Percentiles rank a stretch among this genome's conserved stretches.
Evolutionary conservation across 2,329 filamentous ascomycete species (phyloP).

Genomic region (Ramularia endophylla): DNA sequence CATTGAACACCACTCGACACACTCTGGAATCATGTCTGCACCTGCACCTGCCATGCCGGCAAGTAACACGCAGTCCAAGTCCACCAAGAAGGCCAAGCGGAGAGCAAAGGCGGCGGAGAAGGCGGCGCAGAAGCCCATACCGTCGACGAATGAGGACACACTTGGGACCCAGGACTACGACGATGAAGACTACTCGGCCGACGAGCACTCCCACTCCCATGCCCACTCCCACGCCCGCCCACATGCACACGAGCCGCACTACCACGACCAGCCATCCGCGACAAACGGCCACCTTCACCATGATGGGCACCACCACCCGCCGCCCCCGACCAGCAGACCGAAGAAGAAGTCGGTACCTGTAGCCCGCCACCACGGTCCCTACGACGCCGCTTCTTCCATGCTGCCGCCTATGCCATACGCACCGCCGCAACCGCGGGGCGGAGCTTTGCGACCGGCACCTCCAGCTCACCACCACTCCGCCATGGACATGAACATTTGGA

Average conservation of each 20-base stretch:
- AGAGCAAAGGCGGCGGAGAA: conserved; percentile 76
- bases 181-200: conserved; percentile 31
- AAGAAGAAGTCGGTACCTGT: conserved; percentile 55
- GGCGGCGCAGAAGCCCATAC: conserved; percentile 41
- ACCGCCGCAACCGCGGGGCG: conserved; percentile 8
- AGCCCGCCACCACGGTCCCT: conserved; percentile 15
- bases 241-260: conserved; percentile 26
- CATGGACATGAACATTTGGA: conserved; percentile 70
- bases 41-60: conserved; percentile 30
- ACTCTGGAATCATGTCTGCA: conserved; percentile 32
- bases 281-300: conserved; percentile 35
- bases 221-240: conserved; percentile 8
- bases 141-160: conserved; percentile 32
- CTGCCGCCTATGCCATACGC: conserved; percentile 22
- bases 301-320: conserved; percentile 17
- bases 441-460: conserved; percentile 7
- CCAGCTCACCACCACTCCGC: conserved; percentile 50
- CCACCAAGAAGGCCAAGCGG: conserved; percentile 81
- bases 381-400: conserved; percentile 18
- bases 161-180: conserved; percentile 36
- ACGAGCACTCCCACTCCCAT: too few relatives aligned
- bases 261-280: conserved; percentile 26
- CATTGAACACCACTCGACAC: conserved; percentile 22
- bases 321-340: conserved; percentile 14
- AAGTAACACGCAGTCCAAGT: conserved; percentile 56